Evolutionary conservation across 495 filamentous ascomycete genomes (phyloP).

Genomic region (Penicillium simplicissimum): DNA sequence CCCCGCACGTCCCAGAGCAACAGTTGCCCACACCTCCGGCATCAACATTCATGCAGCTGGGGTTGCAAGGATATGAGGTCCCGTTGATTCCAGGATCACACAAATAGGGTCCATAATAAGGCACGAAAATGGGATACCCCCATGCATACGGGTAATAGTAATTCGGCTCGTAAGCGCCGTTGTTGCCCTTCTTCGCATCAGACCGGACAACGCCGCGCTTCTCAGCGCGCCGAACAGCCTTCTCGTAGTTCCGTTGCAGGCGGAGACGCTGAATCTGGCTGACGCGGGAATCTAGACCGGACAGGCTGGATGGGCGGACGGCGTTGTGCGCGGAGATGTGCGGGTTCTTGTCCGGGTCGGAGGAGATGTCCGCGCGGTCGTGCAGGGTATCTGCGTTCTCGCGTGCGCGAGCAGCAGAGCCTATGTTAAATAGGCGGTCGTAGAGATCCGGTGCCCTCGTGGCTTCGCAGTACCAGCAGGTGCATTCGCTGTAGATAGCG

Average conservation of each 20-base stretch:
- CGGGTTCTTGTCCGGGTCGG: conserved; percentile 59
- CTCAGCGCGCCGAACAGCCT: conserved; percentile 59
- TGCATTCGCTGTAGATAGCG: conserved; percentile 75
- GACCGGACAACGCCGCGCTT: conserved; percentile 52
- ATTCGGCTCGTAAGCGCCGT: conserved; percentile 33
- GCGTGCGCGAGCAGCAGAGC: conserved; percentile 34
- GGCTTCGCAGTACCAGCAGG: conserved; percentile 88
- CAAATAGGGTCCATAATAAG: conserved; percentile 54
- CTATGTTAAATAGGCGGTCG: conserved; percentile 37
- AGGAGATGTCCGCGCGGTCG: conserved; percentile 55
- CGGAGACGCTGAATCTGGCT: conserved; percentile 25
- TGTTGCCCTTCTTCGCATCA: conserved; percentile 34
- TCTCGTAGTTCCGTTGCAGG: conserved; percentile 57
- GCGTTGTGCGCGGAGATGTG: conserved; percentile 75
- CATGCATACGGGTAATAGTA: conserved; percentile 38
- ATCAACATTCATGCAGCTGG: conserved; percentile 45
- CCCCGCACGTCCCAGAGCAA: conserved; percentile 52
- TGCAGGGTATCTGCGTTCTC: conserved; percentile 48
- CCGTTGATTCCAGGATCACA: conserved; percentile 47
- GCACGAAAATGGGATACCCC: conserved; percentile 52
- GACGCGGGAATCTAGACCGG: conserved; percentile 8
- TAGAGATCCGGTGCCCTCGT: conserved; percentile 62
- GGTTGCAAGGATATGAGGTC: conserved; percentile 45
- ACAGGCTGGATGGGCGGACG: conserved; percentile 30
- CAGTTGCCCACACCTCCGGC: conserved; percentile 47